Base-by-base conservation (phyloP, 495 filamentous ascomycete species). In the Talaromyces stipitatus region DNA sequence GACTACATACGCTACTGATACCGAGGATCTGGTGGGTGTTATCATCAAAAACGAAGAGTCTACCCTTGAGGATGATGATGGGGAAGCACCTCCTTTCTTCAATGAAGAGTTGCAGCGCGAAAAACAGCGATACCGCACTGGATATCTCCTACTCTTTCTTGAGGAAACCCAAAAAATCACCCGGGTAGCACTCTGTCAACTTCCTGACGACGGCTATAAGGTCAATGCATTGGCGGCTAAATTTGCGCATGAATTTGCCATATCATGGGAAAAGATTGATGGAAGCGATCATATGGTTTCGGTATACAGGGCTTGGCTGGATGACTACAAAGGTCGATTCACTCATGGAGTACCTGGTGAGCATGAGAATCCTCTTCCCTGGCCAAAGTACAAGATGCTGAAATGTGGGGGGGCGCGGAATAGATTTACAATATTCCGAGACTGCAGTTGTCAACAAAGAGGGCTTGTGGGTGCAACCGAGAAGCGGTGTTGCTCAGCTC, bases 201-300 rank as follows among this genome's bases (percentile, higher is more conserved):
- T 77, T 14, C 66, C 71, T 4, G 58, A 69, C 23, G 41, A 28
- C 1, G 63, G 65, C 3, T 71, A 67, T 36, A 64, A 70, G 23
- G 72, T 73, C 10, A 48, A 68, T 26, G 67, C 69, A 46, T 50
- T 76, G 41, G 65, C 69, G 4, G 61, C 57, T 55, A 64, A 59
- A 2, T n/a, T 61, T 28, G 30, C 48, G 18, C 57, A 60, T 12
- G 59, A 51, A 5, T 76, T 76, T 65, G 74, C 69, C 0, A 74
- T 78, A 22, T 75, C 69, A 11, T 78, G 74, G 74, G 66, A 69
- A 36, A 61, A 76, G 58, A n/a, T n/a, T 18, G 47, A 55, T 7
- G 41, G 24, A 16, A 32, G n/a, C 24, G 12, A 36, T 23, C 43
- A 57, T 38, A 27, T 23, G 14, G 55, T 57, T 9, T 14, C 27